Percentiles rank a stretch among this genome's conserved stretches.
Evolutionary conservation across 495 filamentous ascomycete species (phyloP).

Genomic region (Neurospora hispaniola): DNA sequence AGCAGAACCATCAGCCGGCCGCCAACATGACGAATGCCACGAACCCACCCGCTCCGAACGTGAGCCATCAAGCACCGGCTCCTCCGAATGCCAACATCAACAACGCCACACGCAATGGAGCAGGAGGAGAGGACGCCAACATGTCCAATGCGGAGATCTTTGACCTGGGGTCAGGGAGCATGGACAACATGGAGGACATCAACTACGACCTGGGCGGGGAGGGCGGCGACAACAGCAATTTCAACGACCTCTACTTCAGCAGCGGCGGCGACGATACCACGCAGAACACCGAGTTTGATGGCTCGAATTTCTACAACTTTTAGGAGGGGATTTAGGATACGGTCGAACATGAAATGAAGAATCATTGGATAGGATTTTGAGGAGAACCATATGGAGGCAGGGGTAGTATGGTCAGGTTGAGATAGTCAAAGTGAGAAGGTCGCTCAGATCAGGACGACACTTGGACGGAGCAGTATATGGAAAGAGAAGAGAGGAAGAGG

Average conservation of each 20-base stretch:
- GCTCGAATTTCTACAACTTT: conserved; percentile 16
- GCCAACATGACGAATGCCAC: background rate
- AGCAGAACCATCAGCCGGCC: conserved; percentile 1
- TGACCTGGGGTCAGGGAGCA: conserved; percentile 19
- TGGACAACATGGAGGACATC: conserved; percentile 24
- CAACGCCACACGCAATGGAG: conserved; percentile 3
- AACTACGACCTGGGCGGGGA: conserved; percentile 26
- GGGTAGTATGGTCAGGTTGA: background rate
- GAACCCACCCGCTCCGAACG: background rate
- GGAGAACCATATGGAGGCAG: background rate
- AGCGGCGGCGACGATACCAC: conserved; percentile 21
- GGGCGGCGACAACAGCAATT: conserved; percentile 25
- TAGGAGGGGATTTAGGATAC: background rate
- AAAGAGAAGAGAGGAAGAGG: background rate
- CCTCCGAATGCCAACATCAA: background rate
- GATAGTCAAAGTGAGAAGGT: background rate
- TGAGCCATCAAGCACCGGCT: background rate
- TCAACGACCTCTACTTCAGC: conserved; percentile 28
- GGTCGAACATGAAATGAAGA: background rate
- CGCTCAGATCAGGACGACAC: background rate
- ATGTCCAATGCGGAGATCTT: conserved; percentile 24
- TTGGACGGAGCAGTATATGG: background rate
- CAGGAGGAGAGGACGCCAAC: conserved; percentile 6
- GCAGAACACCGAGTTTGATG: conserved; percentile 25
- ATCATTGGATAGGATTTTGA: background rate